phyloP scores from a whole-genome alignment of 2,329 filamentous ascomycete species.

The Parasarocladium wereldwijsianum region DNA sequence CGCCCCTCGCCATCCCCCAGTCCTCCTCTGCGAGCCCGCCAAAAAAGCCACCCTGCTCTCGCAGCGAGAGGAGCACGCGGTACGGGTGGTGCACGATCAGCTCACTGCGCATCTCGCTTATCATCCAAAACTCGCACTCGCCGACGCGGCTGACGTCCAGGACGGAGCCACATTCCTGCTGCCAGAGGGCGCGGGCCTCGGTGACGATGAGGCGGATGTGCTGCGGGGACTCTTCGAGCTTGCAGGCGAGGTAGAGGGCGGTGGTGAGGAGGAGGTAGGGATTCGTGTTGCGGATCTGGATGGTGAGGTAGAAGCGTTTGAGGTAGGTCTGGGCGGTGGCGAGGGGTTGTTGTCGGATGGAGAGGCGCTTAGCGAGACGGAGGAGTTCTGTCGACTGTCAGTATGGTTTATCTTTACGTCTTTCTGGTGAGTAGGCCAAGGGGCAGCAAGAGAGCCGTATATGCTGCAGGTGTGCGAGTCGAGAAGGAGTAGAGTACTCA shows the following conservation, averaged over 20 bases:
- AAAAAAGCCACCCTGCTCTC: slow-evolving; percentile 50
- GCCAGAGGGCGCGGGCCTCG: slow-evolving; percentile 76
- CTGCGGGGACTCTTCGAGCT: slow-evolving; percentile 95
- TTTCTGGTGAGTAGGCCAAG: not conserved
- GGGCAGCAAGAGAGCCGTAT: not conserved
- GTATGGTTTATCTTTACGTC: not conserved
- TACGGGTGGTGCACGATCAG: slow-evolving; percentile 88
- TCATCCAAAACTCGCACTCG: slow-evolving; percentile 87
- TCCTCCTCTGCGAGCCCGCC: slow-evolving; percentile 76
- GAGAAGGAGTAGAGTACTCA: slow-evolving; percentile 25
- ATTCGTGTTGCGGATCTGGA: slow-evolving; percentile 85
- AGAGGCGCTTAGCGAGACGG: slow-evolving; percentile 71
- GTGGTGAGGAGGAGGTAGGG: slow-evolving; percentile 89
- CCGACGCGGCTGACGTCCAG: slow-evolving; percentile 73
- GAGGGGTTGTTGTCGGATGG: slow-evolving; percentile 77
- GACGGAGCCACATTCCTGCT: slow-evolving; percentile 58
- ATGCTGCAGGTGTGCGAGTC: not conserved
- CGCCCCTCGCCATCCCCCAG: slow-evolving; percentile 58
- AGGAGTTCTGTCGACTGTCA: slow-evolving; percentile 45
- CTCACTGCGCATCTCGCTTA: slow-evolving; percentile 80
- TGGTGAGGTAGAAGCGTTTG: slow-evolving; percentile 81
- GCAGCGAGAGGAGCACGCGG: slow-evolving; percentile 59
- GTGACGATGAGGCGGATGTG: slow-evolving; percentile 84
- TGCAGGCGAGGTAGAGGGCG: slow-evolving; percentile 86
- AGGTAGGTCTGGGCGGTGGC: slow-evolving; percentile 92